A percentile compares a stretch with the other conserved stretches of the same genome.
Conservation (phyloP, 768 basidiomycete species). For the Lactifluus subvellereus region DNA sequence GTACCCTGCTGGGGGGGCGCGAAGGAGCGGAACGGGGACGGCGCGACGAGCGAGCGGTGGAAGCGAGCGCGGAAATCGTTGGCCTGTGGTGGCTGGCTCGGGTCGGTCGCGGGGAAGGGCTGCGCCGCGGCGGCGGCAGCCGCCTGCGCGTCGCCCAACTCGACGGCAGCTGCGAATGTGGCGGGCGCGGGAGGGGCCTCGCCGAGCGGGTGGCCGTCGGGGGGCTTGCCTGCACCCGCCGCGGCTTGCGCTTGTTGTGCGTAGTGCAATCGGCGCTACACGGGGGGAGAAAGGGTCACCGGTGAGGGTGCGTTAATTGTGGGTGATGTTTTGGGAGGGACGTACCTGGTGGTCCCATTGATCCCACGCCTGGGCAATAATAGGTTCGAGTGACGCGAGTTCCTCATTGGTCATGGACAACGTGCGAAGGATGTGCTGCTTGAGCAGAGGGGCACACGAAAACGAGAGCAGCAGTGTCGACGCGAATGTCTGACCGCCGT, state of each 20-base stretch:
- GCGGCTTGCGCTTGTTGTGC: constrained; percentile 31
- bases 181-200: constrained; percentile 26
- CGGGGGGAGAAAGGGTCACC: not conserved
- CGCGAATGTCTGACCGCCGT: constrained; percentile 72
- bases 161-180: constrained; percentile 18
- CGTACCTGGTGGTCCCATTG: constrained; percentile 78
- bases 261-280: constrained; percentile 45
- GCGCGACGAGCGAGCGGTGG: constrained; percentile 52
- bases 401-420: constrained; percentile 76
- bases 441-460: constrained; percentile 66
- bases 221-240: constrained; percentile 26
- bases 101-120: constrained; percentile 15
- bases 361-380: constrained; percentile 82
- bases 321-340: constrained; percentile 13
- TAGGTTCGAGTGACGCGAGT: constrained; percentile 67
- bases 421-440: constrained; percentile 66
- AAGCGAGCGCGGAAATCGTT: constrained; percentile 65
- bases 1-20: constrained; percentile 21
- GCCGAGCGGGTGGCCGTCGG: constrained; percentile 28
- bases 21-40: constrained; percentile 48
- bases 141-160: constrained; percentile 23
- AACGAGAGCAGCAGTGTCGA: constrained; percentile 72
- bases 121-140: constrained; percentile 23
- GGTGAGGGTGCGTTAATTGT: not conserved
- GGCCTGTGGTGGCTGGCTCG: constrained; percentile 30